These are phyloP conservation scores for Colletotrichum salicis DNA, from an alignment of 2,329 filamentous ascomycete species.

Conservation along the genomic window DNA sequence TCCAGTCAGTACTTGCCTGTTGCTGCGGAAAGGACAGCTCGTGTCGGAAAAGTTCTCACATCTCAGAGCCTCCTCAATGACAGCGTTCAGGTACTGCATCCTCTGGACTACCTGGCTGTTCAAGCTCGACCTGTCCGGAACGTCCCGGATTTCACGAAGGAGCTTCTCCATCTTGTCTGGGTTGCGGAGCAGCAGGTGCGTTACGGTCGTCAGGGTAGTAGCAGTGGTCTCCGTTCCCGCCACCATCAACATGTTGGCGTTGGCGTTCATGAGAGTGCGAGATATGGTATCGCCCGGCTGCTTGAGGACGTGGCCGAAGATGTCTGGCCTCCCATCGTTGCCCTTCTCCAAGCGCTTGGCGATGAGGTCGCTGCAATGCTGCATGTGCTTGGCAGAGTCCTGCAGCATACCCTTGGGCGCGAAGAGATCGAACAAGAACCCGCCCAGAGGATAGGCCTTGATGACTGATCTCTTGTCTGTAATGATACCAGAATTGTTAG, in stretches of 20 bases:
- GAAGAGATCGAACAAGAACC: neutral
- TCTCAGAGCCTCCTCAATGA: neutral
- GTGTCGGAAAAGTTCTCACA: neutral
- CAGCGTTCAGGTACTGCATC: neutral
- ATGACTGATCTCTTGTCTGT: neutral
- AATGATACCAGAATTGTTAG: neutral
- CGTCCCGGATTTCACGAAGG: neutral
- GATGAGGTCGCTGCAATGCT: neutral
- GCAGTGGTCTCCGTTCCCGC: neutral
- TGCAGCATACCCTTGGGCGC: neutral
- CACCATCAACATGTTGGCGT: neutral
- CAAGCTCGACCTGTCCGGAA: neutral
- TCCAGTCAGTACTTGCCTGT: neutral
- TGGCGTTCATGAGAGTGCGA: neutral
- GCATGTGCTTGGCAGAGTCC: neutral
- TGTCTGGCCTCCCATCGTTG: neutral
- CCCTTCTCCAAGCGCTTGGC: neutral
- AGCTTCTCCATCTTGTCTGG: neutral
- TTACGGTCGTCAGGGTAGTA: neutral
- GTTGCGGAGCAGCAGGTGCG: neutral
- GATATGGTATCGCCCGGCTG: neutral
- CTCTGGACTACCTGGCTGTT: neutral
- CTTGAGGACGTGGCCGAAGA: neutral
- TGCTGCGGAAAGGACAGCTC: too few species aligned
- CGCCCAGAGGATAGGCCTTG: neutral